phyloP scores from a whole-genome alignment of 2,329 filamentous ascomycete species.

The Aspergillus fumigatus region DNA sequence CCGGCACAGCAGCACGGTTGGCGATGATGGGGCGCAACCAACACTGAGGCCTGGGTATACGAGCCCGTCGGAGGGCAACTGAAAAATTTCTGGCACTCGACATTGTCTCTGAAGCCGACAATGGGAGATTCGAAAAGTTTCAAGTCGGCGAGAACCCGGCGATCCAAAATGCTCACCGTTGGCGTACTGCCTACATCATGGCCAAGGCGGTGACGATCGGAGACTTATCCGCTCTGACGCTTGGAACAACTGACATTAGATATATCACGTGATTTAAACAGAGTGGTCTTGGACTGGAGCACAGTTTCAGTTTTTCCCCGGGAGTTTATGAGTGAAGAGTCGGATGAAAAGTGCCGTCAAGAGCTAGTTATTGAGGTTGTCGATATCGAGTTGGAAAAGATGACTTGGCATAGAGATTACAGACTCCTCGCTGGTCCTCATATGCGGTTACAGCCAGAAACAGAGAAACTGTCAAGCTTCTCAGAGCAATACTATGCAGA shows the following conservation, averaged over 20 bases:
- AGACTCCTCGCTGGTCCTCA: too few relatives aligned
- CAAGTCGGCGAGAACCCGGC: background rate
- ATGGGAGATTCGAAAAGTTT: background rate
- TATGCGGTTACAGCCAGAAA: too few relatives aligned
- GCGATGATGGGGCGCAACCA: slow-evolving; percentile 19
- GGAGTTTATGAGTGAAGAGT: background rate
- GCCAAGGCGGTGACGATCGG: background rate
- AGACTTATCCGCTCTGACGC: background rate
- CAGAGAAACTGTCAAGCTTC: too few relatives aligned
- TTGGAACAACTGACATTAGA: background rate
- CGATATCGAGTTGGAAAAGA: too few relatives aligned
- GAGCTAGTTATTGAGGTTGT: background rate
- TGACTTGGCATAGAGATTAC: background rate
- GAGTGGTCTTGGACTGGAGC: too few relatives aligned
- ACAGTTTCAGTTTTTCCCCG: too few relatives aligned
- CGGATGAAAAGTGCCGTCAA: background rate
- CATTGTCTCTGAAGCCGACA: slow-evolving; percentile 19
- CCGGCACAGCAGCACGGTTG: slow-evolving; percentile 13
- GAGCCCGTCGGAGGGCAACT: slow-evolving; percentile 29
- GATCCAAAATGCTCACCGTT: slow-evolving; percentile 9
- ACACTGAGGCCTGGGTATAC: slow-evolving; percentile 26
- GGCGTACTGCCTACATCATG: background rate
- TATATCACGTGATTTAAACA: too few relatives aligned
- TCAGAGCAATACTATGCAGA: too few relatives aligned
- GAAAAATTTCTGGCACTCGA: slow-evolving; percentile 28